Conservation (phyloP, 2,329 filamentous ascomycete species). For the Talaromyces islandicus region DNA sequence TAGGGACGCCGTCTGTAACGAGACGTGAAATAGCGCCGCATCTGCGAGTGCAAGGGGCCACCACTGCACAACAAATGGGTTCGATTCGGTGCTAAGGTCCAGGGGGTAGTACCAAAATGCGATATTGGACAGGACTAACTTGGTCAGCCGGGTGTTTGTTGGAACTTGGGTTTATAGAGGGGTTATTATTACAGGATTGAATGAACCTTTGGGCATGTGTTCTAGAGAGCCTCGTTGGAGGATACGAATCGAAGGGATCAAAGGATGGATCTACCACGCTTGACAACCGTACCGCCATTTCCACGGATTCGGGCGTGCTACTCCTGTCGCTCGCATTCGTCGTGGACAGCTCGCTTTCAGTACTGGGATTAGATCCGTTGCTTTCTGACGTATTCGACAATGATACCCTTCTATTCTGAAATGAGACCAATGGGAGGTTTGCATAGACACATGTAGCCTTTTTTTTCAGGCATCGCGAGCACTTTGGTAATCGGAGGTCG, state of each 20-base stretch:
- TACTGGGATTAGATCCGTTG: background rate
- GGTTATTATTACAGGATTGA: slow-evolving; percentile 44
- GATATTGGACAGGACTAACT: slow-evolving; percentile 50
- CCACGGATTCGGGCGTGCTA: slow-evolving; percentile 16
- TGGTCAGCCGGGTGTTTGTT: slow-evolving; percentile 14
- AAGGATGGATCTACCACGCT: slow-evolving; percentile 22
- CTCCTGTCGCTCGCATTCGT: background rate
- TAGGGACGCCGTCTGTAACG: slow-evolving; percentile 53
- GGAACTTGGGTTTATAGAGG: background rate
- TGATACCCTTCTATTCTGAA: slow-evolving; percentile 5
- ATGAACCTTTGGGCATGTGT: slow-evolving; percentile 51
- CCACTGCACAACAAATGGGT: slow-evolving; percentile 56
- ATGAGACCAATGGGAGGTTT: slow-evolving; percentile 45
- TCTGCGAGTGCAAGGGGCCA: slow-evolving; percentile 54
- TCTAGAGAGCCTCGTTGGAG: slow-evolving; percentile 47
- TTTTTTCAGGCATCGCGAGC: slow-evolving; percentile 50
- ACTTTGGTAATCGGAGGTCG: slow-evolving; percentile 49
- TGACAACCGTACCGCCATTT: slow-evolving; percentile 17
- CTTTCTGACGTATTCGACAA: slow-evolving; percentile 1
- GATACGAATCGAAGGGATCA: slow-evolving; percentile 55
- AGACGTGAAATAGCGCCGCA: slow-evolving; percentile 54
- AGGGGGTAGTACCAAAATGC: slow-evolving; percentile 57
- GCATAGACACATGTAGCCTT: slow-evolving; percentile 46
- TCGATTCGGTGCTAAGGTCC: slow-evolving; percentile 47
- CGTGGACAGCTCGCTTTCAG: too few relatives aligned